Conservation (phyloP, 1,139 yeast species). For the Hemisphaericaspora subhashii region DNA sequence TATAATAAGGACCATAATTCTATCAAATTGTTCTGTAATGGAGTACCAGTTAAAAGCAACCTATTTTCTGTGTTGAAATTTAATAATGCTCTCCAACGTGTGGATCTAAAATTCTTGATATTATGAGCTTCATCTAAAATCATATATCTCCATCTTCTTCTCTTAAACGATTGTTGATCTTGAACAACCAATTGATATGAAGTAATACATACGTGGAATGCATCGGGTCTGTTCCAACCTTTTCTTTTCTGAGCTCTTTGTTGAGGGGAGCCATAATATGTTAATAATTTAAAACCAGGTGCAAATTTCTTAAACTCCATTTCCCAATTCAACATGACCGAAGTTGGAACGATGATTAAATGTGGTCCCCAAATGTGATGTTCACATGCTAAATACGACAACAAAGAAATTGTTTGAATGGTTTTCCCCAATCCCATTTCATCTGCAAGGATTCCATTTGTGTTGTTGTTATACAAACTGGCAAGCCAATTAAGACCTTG, state of each 20-base stretch:
- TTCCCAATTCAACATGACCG: slow-evolving; percentile 99
- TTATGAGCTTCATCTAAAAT: slow-evolving; percentile 98
- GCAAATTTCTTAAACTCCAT: slow-evolving; percentile 99
- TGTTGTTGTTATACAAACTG: slow-evolving; percentile 84
- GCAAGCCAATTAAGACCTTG: slow-evolving; percentile 98
- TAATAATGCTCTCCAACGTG: slow-evolving; percentile 93
- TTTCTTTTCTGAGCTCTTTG: slow-evolving; percentile 93
- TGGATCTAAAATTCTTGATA: slow-evolving; percentile 92
- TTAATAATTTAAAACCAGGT: slow-evolving; percentile 93
- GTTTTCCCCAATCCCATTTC: slow-evolving; percentile 99
- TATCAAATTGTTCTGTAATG: slow-evolving; percentile 86
- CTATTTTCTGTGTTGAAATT: slow-evolving; percentile 93
- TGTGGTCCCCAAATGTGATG: slow-evolving; percentile 98
- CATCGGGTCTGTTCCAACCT: slow-evolving; percentile 96
- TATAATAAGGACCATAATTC: slow-evolving; percentile 93
- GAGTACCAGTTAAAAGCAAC: slow-evolving; percentile 90
- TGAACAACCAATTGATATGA: slow-evolving; percentile 96
- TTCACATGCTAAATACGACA: slow-evolving; percentile 88
- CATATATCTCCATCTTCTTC: slow-evolving; percentile 95
- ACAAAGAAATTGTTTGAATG: slow-evolving; percentile 87
- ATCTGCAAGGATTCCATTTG: slow-evolving; percentile 96
- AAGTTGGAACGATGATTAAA: slow-evolving; percentile 93
- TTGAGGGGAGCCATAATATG: slow-evolving; percentile 97
- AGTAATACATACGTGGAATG: slow-evolving; percentile 96
- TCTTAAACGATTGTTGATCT: slow-evolving; percentile 89